Base-by-base conservation (phyloP, 202 grass and related monocot genomes). In the Hordeum pubiflorum region DNA sequence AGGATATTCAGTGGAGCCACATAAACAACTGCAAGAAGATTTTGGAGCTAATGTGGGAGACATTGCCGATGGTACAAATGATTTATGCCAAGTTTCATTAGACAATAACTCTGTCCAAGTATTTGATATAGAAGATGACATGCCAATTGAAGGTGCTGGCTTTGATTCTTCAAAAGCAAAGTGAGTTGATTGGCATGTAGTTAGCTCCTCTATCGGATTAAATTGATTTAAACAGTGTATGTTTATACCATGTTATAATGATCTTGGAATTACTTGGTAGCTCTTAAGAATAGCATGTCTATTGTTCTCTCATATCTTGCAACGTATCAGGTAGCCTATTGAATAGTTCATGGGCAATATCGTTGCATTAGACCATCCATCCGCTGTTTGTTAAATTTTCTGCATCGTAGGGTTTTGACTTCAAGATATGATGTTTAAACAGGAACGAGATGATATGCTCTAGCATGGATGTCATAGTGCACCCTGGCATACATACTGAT, bases 31-130 rank as follows among this genome's bases (percentile, higher is more conserved):
- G 54, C 79, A 78, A 22, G 76, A 73, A 72, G 84, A 82, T 74
- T 88, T 76, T 81, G 84, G 65, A 32, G 48, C 61, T 59, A 69
- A 64, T 69, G 21, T 72, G 75, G 81, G 77, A 41, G 72, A 56
- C 24, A 86, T 79, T 88, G 76, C 74, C 6, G 79, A 55, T 66
- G 58, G 27, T 79, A 63, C 77, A 64, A 72, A 69, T 81, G 76
- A 64, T 78, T 84, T 87, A 72, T 83, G 84, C 69, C 84, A 70
- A 63, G 75, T 84, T 80, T 74, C 86, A 40, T 86, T 82, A 57
- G 79, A 76, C 27, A 91, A 83, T 75, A 97, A 93, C 66, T 81
- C 60, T 48, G 81, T 99, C 79, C 86, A 87, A 70, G 71, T 95
- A 72, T 95, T 88, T 81, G 78, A 90, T 82, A 87, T 93, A 63